These are phyloP conservation scores for Lasiosphaeriaceae sp. DNA, from an alignment of 495 filamentous ascomycete genomes.

Conservation along the genomic window DNA sequence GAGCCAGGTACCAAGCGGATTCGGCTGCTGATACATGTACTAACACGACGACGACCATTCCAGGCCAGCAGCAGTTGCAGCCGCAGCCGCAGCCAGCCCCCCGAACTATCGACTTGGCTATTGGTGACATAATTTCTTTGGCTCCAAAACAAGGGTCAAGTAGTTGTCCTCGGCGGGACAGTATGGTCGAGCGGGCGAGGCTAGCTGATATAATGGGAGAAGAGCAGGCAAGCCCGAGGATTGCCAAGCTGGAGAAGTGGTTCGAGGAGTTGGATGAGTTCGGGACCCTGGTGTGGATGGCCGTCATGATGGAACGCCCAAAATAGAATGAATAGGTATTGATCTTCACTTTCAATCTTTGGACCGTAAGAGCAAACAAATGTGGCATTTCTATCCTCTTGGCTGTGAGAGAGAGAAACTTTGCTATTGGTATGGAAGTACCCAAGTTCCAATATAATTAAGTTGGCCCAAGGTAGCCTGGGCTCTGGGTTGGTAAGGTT, in stretches of 20 bases:
- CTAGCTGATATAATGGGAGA: not conserved
- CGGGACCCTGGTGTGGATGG: slow-evolving; percentile 7
- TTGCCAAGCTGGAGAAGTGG: not conserved
- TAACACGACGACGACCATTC: too few species aligned
- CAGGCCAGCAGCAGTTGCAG: not conserved
- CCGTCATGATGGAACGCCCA: not conserved
- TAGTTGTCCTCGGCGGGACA: not conserved
- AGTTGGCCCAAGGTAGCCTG: too few species aligned
- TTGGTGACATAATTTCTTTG: not conserved
- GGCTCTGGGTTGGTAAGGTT: too few species aligned
- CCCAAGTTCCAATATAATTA: too few species aligned
- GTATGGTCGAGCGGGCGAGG: not conserved
- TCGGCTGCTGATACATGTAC: too few species aligned
- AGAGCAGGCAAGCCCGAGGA: not conserved
- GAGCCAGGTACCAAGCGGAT: not conserved
- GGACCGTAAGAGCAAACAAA: too few species aligned
- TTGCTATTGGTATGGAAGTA: too few species aligned
- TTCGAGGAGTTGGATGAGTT: slow-evolving; percentile 6
- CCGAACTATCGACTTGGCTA: not conserved
- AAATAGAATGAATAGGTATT: too few species aligned
- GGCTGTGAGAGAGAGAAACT: too few species aligned
- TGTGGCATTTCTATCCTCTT: too few species aligned
- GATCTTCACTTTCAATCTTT: too few species aligned
- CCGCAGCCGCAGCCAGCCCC: too few species aligned
- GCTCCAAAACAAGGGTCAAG: not conserved